phyloP scores from a whole-genome alignment of 768 basidiomycete genomes.

The Phylloporus rhodoxanthus region DNA sequence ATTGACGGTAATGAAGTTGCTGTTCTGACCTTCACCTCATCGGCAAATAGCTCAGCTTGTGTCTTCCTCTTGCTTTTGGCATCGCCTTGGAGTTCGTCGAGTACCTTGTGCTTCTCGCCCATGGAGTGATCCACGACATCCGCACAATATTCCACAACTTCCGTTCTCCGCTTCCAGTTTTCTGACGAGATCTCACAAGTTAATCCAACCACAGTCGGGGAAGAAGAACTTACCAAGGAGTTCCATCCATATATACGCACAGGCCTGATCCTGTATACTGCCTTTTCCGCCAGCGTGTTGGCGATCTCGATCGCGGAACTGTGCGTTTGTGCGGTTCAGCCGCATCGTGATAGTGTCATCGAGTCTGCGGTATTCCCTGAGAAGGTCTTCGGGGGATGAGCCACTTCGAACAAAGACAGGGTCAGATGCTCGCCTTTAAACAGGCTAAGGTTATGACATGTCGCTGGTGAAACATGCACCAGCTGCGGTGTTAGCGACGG shows the following conservation, averaged over 20 bases:
- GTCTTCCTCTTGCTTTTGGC: conserved; percentile 43
- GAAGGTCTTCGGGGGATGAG: conserved; percentile 50
- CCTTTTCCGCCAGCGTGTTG: conserved; percentile 39
- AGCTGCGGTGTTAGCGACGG: conserved; percentile 54
- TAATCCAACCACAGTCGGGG: conserved; percentile 13
- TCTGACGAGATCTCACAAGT: conserved; percentile 30
- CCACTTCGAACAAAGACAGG: conserved; percentile 4
- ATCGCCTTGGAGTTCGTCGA: conserved; percentile 41
- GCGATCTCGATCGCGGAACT: conserved; percentile 68
- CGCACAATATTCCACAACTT: conserved; percentile 74
- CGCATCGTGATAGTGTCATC: conserved; percentile 80
- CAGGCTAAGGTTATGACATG: conserved; percentile 67
- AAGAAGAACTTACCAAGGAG: conserved; percentile 55
- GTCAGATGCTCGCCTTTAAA: conserved; percentile 53
- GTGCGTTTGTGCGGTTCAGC: conserved; percentile 71
- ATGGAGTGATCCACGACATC: conserved; percentile 60
- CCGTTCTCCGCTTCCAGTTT: conserved; percentile 68
- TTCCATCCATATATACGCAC: conserved; percentile 71
- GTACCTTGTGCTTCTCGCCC: conserved; percentile 45
- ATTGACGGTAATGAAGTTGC: conserved; percentile 26
- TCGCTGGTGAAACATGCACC: conserved; percentile 67
- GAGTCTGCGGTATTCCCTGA: conserved; percentile 74
- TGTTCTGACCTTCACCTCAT: conserved; percentile 63
- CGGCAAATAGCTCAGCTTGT: conserved; percentile 54
- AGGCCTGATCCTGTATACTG: conserved; percentile 67